phyloP scores from a whole-genome alignment of 2,329 filamentous ascomycete genomes.

The Penicillium crustosum region DNA sequence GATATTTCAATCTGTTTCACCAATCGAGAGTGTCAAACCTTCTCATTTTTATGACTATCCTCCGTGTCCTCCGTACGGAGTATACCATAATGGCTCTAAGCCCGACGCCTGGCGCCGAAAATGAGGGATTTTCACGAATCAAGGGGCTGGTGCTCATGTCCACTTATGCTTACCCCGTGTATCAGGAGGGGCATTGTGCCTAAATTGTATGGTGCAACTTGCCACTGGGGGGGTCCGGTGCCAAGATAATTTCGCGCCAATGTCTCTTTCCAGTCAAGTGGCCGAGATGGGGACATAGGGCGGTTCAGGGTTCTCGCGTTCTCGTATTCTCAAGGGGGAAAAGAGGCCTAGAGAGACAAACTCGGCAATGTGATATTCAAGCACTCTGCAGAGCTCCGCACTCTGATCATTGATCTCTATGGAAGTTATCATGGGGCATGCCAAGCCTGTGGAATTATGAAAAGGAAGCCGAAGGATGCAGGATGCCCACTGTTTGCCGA shows the following conservation, averaged over 20 bases:
- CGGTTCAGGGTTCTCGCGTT: not conserved
- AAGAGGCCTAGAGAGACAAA: not conserved
- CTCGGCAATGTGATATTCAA: not conserved
- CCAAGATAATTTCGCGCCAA: conserved; percentile 13
- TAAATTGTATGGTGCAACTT: not conserved
- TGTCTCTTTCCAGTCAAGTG: conserved; percentile 18
- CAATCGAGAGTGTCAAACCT: not conserved
- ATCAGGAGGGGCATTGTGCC: conserved; percentile 13
- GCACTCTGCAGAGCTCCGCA: not conserved
- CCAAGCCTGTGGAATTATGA: conserved; percentile 4
- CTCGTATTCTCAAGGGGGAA: not conserved
- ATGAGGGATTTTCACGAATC: conserved; percentile 11
- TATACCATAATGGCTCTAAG: not conserved
- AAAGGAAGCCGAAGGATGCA: conserved; percentile 5
- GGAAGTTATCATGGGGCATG: not conserved
- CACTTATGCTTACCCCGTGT: conserved; percentile 8
- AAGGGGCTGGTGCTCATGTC: conserved; percentile 1
- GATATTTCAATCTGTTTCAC: not conserved
- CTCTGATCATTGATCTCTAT: not conserved
- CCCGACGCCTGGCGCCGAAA: not conserved
- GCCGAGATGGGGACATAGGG: conserved; percentile 10
- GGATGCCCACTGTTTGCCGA: not conserved
- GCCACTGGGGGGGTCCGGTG: conserved; percentile 3
- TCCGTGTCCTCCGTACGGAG: not conserved
- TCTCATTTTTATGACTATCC: not conserved